Base-by-base conservation (phyloP, 305 asterid species). In the Nicotiana rustica region DNA sequence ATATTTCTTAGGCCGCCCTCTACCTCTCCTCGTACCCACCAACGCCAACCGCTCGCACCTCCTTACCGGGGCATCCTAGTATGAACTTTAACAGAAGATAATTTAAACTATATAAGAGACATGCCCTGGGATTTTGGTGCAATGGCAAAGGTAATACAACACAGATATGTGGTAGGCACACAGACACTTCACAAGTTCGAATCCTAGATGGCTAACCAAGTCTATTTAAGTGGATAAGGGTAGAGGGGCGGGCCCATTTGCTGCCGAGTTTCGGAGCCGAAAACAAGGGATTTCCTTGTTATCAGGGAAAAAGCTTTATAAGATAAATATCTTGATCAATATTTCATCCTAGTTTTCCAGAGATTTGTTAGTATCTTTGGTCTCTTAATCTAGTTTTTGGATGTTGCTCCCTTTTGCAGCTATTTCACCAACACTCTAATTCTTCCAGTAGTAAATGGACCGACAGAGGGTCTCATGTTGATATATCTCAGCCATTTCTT, bases 391-490 rank as follows among this genome's bases (percentile, higher is more conserved):
- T 81, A 81, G 57, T 78, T 49, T 52, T 44, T 12, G 31, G 41
- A 29, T 64, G 83, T 49, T 18, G 29, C 36, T 64, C 80, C 36
- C 25, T 31, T 31, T 62, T 90, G 84, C 97, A 95, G 99, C 89
- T 95, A 85, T 88, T 95, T 95, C 91, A 95, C 98, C 88, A 90
- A 93, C 81, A 93, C 99, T 56, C 95, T 95, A 80, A 91, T 95
- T 87, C 98, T 95, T 89, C 99, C 99, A 2, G 97, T 83, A 19
- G 79, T 95, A 84, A 95, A 95, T 89, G 99, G 99, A 84, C 98
- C 99, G 69, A 95, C 99, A 8, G 98, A 95, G 88, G 99, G 99
- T 81, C 99, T 95, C 87, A 85, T 93, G 98, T 68, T 93, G 94
- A 95, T 95, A 90, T 95, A 92, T 83, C 21, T 87, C 85, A 85